These are phyloP conservation scores for Lasiodiplodia sp. DNA, from an alignment of 2,329 filamentous ascomycete species.

Conservation along the genomic window DNA sequence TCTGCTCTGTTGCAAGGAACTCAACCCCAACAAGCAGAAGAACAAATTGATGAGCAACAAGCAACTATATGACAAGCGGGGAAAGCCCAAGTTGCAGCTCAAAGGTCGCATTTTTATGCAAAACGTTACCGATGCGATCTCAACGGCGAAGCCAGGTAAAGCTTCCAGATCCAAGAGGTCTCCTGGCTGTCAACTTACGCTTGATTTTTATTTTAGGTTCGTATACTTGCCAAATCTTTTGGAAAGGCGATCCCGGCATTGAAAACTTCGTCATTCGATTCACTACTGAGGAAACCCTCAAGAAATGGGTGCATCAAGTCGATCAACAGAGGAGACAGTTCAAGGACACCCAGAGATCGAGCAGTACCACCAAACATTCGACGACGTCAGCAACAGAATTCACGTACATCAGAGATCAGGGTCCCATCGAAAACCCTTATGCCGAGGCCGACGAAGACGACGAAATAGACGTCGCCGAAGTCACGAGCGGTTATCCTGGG, in stretches of 20 bases:
- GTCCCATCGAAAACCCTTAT: conserved; percentile 82
- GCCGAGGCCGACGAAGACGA: conserved; percentile 66
- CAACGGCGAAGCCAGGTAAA: conserved; percentile 84
- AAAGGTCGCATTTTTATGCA: conserved; percentile 99
- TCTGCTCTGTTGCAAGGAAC: conserved; percentile 94
- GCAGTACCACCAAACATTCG: conserved; percentile 54
- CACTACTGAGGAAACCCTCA: conserved; percentile 88
- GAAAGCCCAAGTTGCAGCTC: conserved; percentile 80
- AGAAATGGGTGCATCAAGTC: conserved; percentile 85
- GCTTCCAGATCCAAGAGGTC: conserved; percentile 23
- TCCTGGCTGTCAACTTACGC: conserved; percentile 1
- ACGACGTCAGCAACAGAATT: conserved; percentile 75
- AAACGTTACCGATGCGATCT: conserved; percentile 95
- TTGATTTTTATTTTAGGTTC: conserved; percentile 65
- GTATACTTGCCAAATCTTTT: conserved; percentile 96
- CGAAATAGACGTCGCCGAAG: conserved; percentile 52
- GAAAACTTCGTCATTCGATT: conserved; percentile 98
- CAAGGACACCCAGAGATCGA: conserved; percentile 54
- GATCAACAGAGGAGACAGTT: conserved; percentile 72
- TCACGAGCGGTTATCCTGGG: conserved; percentile 34
- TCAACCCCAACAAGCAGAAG: conserved; percentile 82
- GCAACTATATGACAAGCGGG: conserved; percentile 71
- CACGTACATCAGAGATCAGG: conserved; percentile 74
- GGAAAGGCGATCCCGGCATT: conserved; percentile 94
- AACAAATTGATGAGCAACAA: conserved; percentile 76